Conservation (phyloP, 2,329 filamentous ascomycete species). For the Nemania diffusa region DNA sequence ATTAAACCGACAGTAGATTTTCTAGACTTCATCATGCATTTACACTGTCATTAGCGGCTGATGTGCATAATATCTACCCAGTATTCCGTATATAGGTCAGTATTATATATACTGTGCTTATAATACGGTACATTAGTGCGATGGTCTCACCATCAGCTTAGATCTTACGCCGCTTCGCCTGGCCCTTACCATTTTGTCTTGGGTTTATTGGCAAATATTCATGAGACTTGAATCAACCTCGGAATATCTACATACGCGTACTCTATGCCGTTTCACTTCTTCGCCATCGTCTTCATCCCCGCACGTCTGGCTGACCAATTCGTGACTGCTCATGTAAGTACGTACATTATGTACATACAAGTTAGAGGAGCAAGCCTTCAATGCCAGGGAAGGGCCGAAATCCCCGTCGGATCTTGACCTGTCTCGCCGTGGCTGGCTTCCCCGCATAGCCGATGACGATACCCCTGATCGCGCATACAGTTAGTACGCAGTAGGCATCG, state of each 20-base stretch:
- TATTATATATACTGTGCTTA: not conserved
- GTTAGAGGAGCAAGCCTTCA: not conserved
- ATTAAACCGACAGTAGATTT: too few species aligned
- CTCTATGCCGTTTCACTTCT: not conserved
- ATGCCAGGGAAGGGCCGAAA: slow-evolving; percentile 1
- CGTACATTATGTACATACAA: not conserved
- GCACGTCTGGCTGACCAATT: too few species aligned
- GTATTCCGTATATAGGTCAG: too few species aligned
- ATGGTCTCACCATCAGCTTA: not conserved
- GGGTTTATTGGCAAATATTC: not conserved
- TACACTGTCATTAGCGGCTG: not conserved
- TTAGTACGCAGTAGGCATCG: too few species aligned
- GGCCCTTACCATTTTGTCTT: not conserved
- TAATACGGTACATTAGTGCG: not conserved
- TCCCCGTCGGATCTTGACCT: not conserved
- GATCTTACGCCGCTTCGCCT: not conserved
- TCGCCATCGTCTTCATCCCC: not conserved
- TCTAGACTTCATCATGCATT: too few species aligned
- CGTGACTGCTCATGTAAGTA: too few species aligned
- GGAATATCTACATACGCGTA: not conserved
- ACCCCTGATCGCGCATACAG: not conserved
- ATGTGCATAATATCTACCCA: too few species aligned
- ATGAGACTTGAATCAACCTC: not conserved
- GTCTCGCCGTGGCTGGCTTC: not conserved
- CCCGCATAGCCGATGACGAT: slow-evolving; percentile 2